A percentile compares a stretch with the other conserved stretches of the same genome.
Conservation (phyloP, 306 rosid species). For the Rubus idaeus region DNA sequence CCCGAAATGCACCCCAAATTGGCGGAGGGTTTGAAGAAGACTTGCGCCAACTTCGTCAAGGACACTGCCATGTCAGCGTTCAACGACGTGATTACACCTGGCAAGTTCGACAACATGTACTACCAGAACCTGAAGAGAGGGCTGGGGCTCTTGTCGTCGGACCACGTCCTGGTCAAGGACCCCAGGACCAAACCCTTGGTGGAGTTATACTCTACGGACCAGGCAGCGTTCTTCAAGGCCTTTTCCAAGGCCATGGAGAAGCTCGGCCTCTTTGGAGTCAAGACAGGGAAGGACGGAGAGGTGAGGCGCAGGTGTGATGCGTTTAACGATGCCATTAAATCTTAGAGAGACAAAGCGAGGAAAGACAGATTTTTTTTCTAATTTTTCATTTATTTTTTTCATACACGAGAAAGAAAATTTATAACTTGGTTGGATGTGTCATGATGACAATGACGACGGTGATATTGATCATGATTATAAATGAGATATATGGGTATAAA, state of each 20-base stretch:
- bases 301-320: constrained; percentile 49
- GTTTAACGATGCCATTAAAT: constrained; percentile 26
- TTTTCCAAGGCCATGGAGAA: constrained; percentile 49
- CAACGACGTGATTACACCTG: constrained; percentile 50
- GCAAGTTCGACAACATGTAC: constrained; percentile 52
- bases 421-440: background rate
- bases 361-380: background rate
- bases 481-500: background rate
- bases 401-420: background rate
- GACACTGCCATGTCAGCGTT: constrained; percentile 44
- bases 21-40: constrained; percentile 40
- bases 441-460: background rate
- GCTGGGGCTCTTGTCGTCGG: constrained; percentile 39
- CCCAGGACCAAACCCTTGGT: constrained; percentile 40
- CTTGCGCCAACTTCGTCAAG: constrained; percentile 34
- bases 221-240: constrained; percentile 36
- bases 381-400: background rate
- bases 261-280: constrained; percentile 33
- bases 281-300: constrained; percentile 47
- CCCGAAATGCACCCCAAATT: constrained; percentile 46
- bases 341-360: background rate
- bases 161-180: constrained; percentile 32
- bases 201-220: constrained; percentile 36
- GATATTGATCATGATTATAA: background rate
- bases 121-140: constrained; percentile 45